These are phyloP conservation scores for Kalanchoe fedtschenkoi DNA, from an alignment of 164 flowering plant genomes.

Conservation along the genomic window DNA sequence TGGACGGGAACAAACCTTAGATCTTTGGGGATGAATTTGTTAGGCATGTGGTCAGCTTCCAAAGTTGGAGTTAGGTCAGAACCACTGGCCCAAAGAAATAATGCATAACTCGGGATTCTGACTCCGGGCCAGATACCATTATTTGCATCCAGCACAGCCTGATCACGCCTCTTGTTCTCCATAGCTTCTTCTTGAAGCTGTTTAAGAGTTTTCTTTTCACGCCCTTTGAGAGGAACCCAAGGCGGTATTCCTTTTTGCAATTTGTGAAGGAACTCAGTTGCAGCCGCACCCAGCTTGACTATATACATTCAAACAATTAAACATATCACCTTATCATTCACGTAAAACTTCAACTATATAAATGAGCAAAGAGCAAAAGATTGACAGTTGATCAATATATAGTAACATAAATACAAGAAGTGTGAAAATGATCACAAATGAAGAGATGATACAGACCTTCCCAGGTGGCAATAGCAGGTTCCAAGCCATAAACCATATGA, in stretches of 20 bases:
- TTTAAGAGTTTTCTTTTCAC: constrained; percentile 65
- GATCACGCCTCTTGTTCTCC: constrained; percentile 77
- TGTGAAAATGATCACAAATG: no score
- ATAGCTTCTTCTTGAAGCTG: constrained; percentile 89
- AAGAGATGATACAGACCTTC: constrained; percentile 53
- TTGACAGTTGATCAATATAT: no score
- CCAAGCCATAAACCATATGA: constrained; percentile 84
- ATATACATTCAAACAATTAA: constrained; percentile 11
- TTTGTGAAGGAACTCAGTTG: constrained; percentile 74
- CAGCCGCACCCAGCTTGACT: constrained; percentile 84
- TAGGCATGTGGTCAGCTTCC: constrained; percentile 91
- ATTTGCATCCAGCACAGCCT: constrained; percentile 80
- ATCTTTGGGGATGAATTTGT: constrained; percentile 81
- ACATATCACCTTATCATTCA: no score
- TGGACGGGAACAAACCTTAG: constrained; percentile 38
- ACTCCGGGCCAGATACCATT: constrained; percentile 92
- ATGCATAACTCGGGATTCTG: constrained; percentile 73
- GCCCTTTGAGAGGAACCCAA: constrained; percentile 86
- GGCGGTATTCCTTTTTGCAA: constrained; percentile 83
- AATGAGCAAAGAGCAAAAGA: no score
- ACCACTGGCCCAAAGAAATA: constrained; percentile 97
- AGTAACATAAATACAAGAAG: no score
- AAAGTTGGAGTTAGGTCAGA: constrained; percentile 65
- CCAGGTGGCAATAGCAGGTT: constrained; percentile 92
- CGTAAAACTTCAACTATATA: no score